A percentile compares a stretch with the other conserved stretches of the same genome.
Evolutionary conservation across 805 yeast species (phyloP).

Genomic region (Diddensiella santjacobensis): DNA sequence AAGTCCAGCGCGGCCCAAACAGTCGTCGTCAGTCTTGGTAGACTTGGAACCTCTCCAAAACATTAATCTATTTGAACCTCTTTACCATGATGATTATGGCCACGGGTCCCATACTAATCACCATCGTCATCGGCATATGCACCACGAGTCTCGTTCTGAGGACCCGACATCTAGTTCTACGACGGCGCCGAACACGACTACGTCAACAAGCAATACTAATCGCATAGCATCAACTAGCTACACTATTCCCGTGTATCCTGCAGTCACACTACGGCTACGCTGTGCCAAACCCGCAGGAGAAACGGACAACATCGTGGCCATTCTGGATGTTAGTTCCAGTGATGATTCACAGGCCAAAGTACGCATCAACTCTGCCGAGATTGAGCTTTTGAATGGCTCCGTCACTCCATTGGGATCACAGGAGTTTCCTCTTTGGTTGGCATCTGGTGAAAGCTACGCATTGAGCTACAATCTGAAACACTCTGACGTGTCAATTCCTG

Average conservation of each 20-base stretch:
- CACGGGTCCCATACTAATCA: neutral
- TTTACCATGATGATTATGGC: constrained; percentile 5
- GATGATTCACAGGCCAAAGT: constrained; percentile 34
- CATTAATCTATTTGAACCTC: constrained; percentile 42
- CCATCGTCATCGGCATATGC: neutral
- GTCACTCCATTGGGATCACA: constrained; percentile 22
- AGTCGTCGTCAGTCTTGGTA: neutral
- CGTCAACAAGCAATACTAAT: too few relatives aligned
- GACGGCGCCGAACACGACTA: too few relatives aligned
- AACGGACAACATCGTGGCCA: constrained; percentile 43
- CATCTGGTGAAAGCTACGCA: constrained; percentile 28
- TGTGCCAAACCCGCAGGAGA: constrained; percentile 49
- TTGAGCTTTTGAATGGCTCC: constrained; percentile 27
- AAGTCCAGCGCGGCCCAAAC: neutral
- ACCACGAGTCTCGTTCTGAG: neutral
- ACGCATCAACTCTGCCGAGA: constrained; percentile 12
- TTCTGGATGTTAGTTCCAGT: constrained; percentile 46
- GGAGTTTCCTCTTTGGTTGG: constrained; percentile 29
- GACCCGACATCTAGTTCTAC: neutral
- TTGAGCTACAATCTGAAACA: constrained; percentile 28
- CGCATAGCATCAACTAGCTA: constrained; percentile 9
- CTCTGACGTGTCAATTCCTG: constrained; percentile 14
- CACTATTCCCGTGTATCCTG: constrained; percentile 33
- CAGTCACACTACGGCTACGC: constrained; percentile 44
- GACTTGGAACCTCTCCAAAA: constrained; percentile 49